Percentiles rank a stretch among this genome's conserved stretches.
phyloP scores from a whole-genome alignment of 371 early-diverging fungal genomes.

The Zancudomyces culisetae region DNA sequence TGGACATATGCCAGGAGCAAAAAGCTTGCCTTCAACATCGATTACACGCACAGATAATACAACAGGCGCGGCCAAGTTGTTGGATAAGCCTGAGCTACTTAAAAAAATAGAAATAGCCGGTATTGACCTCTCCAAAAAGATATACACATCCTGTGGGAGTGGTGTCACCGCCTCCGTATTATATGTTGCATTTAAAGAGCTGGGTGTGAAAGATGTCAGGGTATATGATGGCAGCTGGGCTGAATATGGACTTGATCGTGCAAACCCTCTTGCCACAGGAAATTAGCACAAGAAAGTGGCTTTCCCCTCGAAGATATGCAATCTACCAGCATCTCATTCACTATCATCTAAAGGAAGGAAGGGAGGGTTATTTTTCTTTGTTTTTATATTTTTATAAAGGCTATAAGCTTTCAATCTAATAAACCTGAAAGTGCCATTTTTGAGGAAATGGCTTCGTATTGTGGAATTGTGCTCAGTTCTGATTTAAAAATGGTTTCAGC shows the following conservation, averaged over 20 bases:
- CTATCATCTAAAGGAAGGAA: too few relatives aligned
- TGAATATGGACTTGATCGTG: slow-evolving; percentile 37
- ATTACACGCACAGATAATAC: slow-evolving; percentile 12
- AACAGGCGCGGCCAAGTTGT: slow-evolving; percentile 19
- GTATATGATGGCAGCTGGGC: slow-evolving; percentile 77
- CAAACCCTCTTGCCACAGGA: slow-evolving; percentile 1
- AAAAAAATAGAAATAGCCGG: slow-evolving; percentile 15
- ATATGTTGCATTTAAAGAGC: slow-evolving; percentile 43
- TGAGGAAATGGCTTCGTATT: too few relatives aligned
- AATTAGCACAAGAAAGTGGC: too few relatives aligned
- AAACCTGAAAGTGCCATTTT: too few relatives aligned
- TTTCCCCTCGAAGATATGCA: too few relatives aligned
- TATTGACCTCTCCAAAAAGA: slow-evolving; percentile 33
- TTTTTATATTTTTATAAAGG: too few relatives aligned
- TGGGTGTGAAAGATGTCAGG: slow-evolving; percentile 37
- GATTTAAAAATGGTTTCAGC: too few relatives aligned
- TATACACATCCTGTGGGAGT: slow-evolving; percentile 52
- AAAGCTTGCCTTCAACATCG: slow-evolving; percentile 43
- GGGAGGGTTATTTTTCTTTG: too few relatives aligned
- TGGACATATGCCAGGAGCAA: slow-evolving; percentile 72
- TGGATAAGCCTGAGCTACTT: slow-evolving; percentile 18
- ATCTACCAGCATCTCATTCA: too few relatives aligned
- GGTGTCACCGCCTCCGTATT: slow-evolving; percentile 61
- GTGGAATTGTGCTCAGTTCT: too few relatives aligned
- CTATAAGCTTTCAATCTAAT: too few relatives aligned